Base-by-base conservation (phyloP, 306 rosid species). In the Quercus wislizeni region DNA sequence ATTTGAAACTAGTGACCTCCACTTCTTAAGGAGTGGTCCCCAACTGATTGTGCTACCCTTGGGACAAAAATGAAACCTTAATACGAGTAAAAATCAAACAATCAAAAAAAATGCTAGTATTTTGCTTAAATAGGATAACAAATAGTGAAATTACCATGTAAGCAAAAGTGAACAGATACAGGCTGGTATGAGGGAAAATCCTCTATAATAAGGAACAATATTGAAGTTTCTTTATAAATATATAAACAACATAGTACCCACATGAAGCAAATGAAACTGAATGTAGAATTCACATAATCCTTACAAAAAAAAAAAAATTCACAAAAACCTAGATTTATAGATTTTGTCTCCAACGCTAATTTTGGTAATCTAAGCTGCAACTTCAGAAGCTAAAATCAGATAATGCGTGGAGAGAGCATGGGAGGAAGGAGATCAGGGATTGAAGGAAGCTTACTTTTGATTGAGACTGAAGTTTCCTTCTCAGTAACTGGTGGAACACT, bases 401-500 rank as follows among this genome's bases (percentile, higher is more conserved):
- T 4, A 70, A 28, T 58, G 77, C 41, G 72, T 69, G 57, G 30
- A 72, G 68, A 71, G 35, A 54, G 2, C 52, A 41, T 52, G 8
- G 3, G 13, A 52, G 6, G 5, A 18, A 65, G 35, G 2, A 23
- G 30, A 14, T 0, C 14, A 21, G 55, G 2, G 56, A 31, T 57
- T 4, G 4, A 7, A 61, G 19, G 80, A 56, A 69, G 78, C 91
- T 87, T 86, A 94, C 98, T 56, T 84, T 74, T 73, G 86, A 79
- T 43, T 81, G 91, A 76, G 90, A 87, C 55, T 71, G 85, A 86
- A 94, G 86, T 79, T 90, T 92, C 85, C 94, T 89, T 85, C 92
- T 89, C 84, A 94, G 82, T 64, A 92, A 80, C 77, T 87, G 93
- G 78, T 78, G 90, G 84, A 94, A 79, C 76, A 87, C 88, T 87